A percentile compares a stretch with the other conserved stretches of the same genome.
Conservation (phyloP, 768 basidiomycete species). For the Panaeolus papilionaceus region DNA sequence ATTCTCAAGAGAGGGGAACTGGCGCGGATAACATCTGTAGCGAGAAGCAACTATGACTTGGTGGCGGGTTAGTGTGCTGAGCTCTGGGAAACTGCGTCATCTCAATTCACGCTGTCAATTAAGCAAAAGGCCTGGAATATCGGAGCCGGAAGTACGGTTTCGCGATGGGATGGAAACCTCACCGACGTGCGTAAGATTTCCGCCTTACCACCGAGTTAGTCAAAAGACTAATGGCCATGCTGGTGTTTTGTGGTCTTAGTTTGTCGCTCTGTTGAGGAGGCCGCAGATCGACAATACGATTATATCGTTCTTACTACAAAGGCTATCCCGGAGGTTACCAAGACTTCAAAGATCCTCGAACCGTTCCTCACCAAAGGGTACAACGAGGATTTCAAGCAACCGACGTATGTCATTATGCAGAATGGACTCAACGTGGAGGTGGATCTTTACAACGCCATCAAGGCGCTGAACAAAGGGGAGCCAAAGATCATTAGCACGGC, state of each 20-base stretch:
- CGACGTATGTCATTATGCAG: slow-evolving; percentile 68
- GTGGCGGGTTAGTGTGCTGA: slow-evolving; percentile 47
- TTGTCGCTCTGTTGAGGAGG: slow-evolving; percentile 61
- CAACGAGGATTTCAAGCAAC: slow-evolving; percentile 51
- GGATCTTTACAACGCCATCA: slow-evolving; percentile 63
- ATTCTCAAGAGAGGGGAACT: slow-evolving; percentile 62
- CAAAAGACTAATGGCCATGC: background rate
- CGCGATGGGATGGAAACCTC: slow-evolving; percentile 64
- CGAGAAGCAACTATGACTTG: slow-evolving; percentile 69
- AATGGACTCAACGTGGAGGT: slow-evolving; percentile 77
- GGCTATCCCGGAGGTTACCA: slow-evolving; percentile 68
- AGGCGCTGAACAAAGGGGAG: slow-evolving; percentile 43
- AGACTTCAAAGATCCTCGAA: slow-evolving; percentile 60
- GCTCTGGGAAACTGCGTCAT: background rate
- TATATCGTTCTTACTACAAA: slow-evolving; percentile 77
- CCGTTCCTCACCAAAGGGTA: slow-evolving; percentile 60
- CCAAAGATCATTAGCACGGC: slow-evolving; percentile 63
- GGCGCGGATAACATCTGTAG: slow-evolving; percentile 74
- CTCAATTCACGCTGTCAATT: slow-evolving; percentile 12
- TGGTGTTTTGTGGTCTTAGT: slow-evolving; percentile 43
- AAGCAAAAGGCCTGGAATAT: slow-evolving; percentile 62
- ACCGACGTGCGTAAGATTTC: slow-evolving; percentile 53
- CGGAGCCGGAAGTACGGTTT: slow-evolving; percentile 65
- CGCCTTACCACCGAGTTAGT: slow-evolving; percentile 1
- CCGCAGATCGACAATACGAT: slow-evolving; percentile 64